Evolutionary conservation across 371 early-diverging fungal genomes (phyloP).

Genomic region (Mucor circinelloides): DNA sequence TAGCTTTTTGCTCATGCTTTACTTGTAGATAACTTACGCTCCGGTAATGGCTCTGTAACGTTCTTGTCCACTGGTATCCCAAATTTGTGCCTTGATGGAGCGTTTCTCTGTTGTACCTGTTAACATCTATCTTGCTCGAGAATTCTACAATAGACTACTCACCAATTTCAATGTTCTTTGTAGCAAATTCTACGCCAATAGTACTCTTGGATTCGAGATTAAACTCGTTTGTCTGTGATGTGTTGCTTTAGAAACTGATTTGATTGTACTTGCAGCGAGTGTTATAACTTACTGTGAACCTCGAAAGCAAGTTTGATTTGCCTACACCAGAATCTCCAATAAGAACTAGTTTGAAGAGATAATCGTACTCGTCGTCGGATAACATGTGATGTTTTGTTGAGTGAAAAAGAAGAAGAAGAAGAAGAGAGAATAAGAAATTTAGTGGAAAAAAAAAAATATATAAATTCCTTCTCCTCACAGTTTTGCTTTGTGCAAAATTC

Average conservation of each 20-base stretch:
- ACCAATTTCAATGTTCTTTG: slow-evolving; percentile 61
- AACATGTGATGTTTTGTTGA: slow-evolving; percentile 6
- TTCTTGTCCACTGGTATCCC: slow-evolving; percentile 91
- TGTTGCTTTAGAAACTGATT: background rate
- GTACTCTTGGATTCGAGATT: slow-evolving; percentile 98
- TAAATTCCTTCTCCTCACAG: background rate
- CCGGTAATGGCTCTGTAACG: slow-evolving; percentile 80
- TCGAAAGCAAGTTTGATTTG: slow-evolving; percentile 48
- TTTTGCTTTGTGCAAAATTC: background rate
- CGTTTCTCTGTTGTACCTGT: slow-evolving; percentile 42
- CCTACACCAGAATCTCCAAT: slow-evolving; percentile 56
- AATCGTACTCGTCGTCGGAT: slow-evolving; percentile 52
- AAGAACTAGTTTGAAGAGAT: slow-evolving; percentile 52
- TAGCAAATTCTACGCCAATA: slow-evolving; percentile 78
- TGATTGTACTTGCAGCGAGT: background rate
- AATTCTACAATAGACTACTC: slow-evolving; percentile 47
- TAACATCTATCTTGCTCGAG: background rate
- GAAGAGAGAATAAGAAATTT: background rate
- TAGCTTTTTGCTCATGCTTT: background rate
- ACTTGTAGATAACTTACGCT: slow-evolving; percentile 42
- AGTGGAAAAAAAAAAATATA: background rate
- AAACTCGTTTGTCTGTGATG: slow-evolving; percentile 85
- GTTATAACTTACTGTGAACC: slow-evolving; percentile 38
- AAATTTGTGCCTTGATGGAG: slow-evolving; percentile 83
- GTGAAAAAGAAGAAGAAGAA: background rate